A percentile compares a stretch with the other conserved stretches of the same genome.
Evolutionary conservation across 306 rosid genomes (phyloP).

Genomic region (Prunus campanulata): DNA sequence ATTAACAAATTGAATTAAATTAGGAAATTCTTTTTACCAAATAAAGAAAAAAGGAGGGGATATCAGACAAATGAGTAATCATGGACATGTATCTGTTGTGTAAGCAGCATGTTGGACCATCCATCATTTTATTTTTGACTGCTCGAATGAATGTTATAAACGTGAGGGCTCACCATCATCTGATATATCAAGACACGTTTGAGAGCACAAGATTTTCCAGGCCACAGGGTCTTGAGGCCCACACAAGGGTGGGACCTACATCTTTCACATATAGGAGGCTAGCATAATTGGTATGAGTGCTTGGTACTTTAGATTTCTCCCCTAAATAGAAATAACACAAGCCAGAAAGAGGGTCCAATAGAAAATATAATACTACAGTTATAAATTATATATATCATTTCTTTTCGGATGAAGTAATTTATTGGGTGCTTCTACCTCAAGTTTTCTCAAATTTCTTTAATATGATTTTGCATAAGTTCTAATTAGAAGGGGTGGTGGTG

Average conservation of each 20-base stretch:
- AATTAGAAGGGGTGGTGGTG: constrained; percentile 75
- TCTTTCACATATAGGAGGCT: not conserved
- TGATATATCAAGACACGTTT: constrained; percentile 44
- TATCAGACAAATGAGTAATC: constrained; percentile 50
- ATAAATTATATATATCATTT: constrained; percentile 2
- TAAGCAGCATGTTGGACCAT: constrained; percentile 60
- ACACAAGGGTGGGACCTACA: constrained; percentile 14
- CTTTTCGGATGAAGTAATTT: constrained; percentile 15
- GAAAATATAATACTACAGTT: not conserved
- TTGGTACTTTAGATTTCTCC: constrained; percentile 18
- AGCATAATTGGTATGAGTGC: constrained; percentile 16
- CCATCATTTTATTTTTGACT: constrained; percentile 65
- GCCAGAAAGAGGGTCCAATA: not conserved
- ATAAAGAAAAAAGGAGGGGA: not conserved
- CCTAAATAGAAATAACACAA: constrained; percentile 33
- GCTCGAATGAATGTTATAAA: constrained; percentile 53
- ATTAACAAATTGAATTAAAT: not conserved
- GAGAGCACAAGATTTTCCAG: constrained; percentile 47
- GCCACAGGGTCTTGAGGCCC: constrained; percentile 26
- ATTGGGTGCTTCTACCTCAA: constrained; percentile 53
- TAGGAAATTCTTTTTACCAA: not conserved
- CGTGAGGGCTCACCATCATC: constrained; percentile 89
- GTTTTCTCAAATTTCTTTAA: constrained; percentile 24
- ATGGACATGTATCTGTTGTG: constrained; percentile 51
- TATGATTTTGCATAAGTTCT: constrained; percentile 27